These are phyloP conservation scores for Mycosphaerelloides madeirae DNA, from an alignment of 2,329 filamentous ascomycete genomes.

Conservation along the genomic window DNA sequence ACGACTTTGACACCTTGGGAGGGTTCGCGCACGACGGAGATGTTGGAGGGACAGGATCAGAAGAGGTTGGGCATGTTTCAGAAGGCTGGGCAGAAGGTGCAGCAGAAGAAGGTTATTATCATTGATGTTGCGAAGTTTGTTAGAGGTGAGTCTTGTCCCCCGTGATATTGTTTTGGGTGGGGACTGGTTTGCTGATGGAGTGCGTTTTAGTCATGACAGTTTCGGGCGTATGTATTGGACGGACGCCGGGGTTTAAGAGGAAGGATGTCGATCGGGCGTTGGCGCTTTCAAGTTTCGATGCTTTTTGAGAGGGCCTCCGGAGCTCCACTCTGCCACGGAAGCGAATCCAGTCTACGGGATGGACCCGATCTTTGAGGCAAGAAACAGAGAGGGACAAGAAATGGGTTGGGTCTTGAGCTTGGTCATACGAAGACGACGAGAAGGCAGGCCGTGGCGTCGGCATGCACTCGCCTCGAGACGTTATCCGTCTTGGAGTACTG, in stretches of 20 bases:
- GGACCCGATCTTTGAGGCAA: too few species aligned
- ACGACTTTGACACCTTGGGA: conserved; percentile 1
- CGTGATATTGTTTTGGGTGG: not conserved
- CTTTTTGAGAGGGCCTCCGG: conserved; percentile 13
- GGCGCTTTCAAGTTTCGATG: conserved; percentile 23
- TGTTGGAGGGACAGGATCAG: not conserved
- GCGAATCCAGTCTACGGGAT: too few species aligned
- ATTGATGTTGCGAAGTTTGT: conserved; percentile 42
- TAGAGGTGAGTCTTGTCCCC: conserved; percentile 35
- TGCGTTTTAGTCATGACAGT: conserved; percentile 30
- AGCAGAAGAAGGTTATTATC: conserved; percentile 35
- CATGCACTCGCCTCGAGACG: too few species aligned
- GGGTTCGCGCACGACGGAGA: not conserved
- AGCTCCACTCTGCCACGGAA: too few species aligned
- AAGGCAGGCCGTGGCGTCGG: too few species aligned
- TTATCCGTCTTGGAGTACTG: too few species aligned
- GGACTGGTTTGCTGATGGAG: conserved; percentile 6
- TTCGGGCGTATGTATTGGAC: conserved; percentile 40
- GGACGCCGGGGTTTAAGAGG: conserved; percentile 41
- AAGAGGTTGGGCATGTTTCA: not conserved
- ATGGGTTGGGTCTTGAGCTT: too few species aligned
- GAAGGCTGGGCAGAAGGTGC: conserved; percentile 1
- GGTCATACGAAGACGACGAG: too few species aligned
- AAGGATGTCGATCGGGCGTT: conserved; percentile 42
- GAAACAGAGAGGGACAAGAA: too few species aligned